Evolutionary conservation across 805 yeast species (phyloP).

Genomic region (Ogataea chonburiensis): DNA sequence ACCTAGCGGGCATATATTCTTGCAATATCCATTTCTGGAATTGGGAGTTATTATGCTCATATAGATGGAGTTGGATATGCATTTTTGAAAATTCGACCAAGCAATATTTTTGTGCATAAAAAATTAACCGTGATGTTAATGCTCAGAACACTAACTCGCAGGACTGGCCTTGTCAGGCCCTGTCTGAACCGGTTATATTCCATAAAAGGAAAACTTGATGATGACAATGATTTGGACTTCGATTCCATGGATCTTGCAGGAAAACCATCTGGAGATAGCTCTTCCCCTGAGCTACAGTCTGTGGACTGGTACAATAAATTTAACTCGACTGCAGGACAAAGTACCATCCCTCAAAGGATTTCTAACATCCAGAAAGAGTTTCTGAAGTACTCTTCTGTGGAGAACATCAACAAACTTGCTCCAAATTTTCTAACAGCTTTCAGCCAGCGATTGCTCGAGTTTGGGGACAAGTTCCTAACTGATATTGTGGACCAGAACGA

Average conservation of each 20-base stretch:
- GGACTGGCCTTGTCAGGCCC: neutral
- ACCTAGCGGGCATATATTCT: too few species aligned
- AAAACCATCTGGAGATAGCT: neutral
- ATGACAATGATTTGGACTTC: constrained; percentile 26
- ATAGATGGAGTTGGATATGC: too few species aligned
- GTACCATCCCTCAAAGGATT: constrained; percentile 4
- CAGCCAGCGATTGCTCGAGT: constrained; percentile 14
- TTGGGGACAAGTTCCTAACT: constrained; percentile 23
- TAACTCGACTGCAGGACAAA: constrained; percentile 1
- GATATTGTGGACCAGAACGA: constrained; percentile 19
- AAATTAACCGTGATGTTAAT: neutral
- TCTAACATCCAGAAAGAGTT: constrained; percentile 15
- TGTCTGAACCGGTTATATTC: constrained; percentile 5
- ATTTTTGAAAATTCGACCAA: too few species aligned
- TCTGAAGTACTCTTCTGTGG: constrained; percentile 17
- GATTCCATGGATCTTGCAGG: constrained; percentile 7
- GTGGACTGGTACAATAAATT: constrained; percentile 17
- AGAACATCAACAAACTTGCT: constrained; percentile 15
- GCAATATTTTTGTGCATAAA: too few species aligned
- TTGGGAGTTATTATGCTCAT: too few species aligned
- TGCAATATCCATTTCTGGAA: too few species aligned
- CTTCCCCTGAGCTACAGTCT: constrained; percentile 1
- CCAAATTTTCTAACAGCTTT: constrained; percentile 21
- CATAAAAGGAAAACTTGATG: constrained; percentile 21
- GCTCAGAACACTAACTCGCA: constrained; percentile 1